Evolutionary conservation across 2,329 filamentous ascomycete genomes (phyloP).

Genomic region (Hypoxylon sp.): DNA sequence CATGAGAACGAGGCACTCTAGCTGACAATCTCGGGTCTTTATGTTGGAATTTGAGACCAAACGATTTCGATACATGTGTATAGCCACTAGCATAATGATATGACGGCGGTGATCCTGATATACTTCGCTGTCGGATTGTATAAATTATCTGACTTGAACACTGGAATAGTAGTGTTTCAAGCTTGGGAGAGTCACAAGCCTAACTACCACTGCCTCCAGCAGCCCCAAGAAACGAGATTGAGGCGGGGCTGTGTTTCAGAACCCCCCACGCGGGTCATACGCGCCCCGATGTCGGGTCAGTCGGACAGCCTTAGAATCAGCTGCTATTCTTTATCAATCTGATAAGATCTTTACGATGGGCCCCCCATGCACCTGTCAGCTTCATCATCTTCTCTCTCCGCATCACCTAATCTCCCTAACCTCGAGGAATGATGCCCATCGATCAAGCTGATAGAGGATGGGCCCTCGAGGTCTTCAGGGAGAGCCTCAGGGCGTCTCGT

Average conservation of each 20-base stretch:
- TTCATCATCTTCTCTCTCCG: slow-evolving; percentile 15
- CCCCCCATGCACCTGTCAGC: slow-evolving; percentile 10
- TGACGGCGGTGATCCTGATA: not conserved
- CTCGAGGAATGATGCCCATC: slow-evolving; percentile 36
- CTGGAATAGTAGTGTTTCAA: not conserved
- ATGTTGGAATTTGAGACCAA: not conserved
- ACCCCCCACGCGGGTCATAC: slow-evolving; percentile 27
- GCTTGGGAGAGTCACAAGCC: not conserved
- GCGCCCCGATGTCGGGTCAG: slow-evolving; percentile 23
- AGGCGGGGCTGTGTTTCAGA: not conserved
- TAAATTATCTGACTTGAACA: not conserved
- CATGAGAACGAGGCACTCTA: not conserved
- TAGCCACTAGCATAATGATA: not conserved
- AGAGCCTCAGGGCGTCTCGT: slow-evolving; percentile 43
- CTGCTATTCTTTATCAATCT: slow-evolving; percentile 45
- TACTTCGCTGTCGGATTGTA: not conserved
- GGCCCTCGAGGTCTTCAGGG: slow-evolving; percentile 41
- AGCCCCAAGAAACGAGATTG: not conserved
- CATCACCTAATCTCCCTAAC: slow-evolving; percentile 4
- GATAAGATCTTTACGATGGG: slow-evolving; percentile 46
- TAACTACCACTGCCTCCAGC: too few relatives aligned
- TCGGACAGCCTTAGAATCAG: slow-evolving; percentile 12
- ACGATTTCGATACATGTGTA: not conserved
- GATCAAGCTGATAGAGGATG: slow-evolving; percentile 32
- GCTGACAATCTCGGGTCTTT: not conserved